Conservation (phyloP, 768 basidiomycete genomes). For the Myochromella boudieri region DNA sequence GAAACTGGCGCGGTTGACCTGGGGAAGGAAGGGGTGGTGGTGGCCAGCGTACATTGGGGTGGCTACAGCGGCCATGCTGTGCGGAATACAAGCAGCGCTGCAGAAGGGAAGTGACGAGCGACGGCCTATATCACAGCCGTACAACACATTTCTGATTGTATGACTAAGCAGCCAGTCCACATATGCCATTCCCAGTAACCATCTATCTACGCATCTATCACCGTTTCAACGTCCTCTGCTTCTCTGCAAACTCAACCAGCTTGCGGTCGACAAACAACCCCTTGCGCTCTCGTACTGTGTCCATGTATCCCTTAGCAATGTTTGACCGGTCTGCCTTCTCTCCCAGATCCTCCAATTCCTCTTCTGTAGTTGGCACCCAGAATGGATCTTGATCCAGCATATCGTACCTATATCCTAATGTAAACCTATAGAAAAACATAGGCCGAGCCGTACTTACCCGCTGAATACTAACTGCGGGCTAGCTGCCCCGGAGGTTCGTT, state of each 20-base stretch:
- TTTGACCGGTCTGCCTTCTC: slow-evolving; percentile 94
- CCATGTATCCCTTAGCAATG: slow-evolving; percentile 92
- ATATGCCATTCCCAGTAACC: slow-evolving; percentile 1
- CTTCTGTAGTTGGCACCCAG: slow-evolving; percentile 97
- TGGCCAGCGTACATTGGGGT: slow-evolving; percentile 25
- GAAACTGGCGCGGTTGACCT: slow-evolving; percentile 18
- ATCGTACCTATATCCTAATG: slow-evolving; percentile 66
- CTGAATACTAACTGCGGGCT: slow-evolving; percentile 97
- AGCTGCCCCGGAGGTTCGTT: slow-evolving; percentile 93
- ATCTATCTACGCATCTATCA: slow-evolving; percentile 25
- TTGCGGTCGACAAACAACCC: slow-evolving; percentile 96
- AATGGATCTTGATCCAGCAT: slow-evolving; percentile 93
- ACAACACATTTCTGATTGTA: slow-evolving; percentile 12
- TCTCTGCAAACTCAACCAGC: slow-evolving; percentile 94
- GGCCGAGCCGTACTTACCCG: slow-evolving; percentile 54
- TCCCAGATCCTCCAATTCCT: slow-evolving; percentile 94
- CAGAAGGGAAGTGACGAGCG: neutral
- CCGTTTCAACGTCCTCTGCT: slow-evolving; percentile 85
- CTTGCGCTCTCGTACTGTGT: slow-evolving; percentile 85
- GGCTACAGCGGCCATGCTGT: slow-evolving; percentile 30
- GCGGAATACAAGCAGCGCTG: neutral
- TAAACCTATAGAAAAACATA: slow-evolving; percentile 3
- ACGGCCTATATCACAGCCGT: neutral
- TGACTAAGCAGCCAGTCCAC: slow-evolving; percentile 1
- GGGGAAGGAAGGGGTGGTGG: slow-evolving; percentile 22